phyloP scores from a whole-genome alignment of 164 flowering plant genomes.

The Kalanchoe fedtschenkoi region DNA sequence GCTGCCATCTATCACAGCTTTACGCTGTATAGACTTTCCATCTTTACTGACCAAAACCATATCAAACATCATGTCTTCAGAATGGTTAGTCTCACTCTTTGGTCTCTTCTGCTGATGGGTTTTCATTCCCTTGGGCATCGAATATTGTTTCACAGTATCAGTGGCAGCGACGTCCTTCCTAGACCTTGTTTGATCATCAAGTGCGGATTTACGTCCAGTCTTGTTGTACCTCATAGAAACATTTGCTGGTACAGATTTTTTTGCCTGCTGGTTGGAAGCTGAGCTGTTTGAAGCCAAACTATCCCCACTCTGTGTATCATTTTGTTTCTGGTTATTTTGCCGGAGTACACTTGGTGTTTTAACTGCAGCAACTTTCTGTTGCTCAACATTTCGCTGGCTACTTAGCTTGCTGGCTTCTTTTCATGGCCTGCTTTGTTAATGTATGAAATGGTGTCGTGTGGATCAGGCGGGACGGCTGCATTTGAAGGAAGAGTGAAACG shows the following conservation, averaged over 20 bases:
- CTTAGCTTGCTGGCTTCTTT: too few relatives aligned
- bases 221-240: constrained; percentile 17
- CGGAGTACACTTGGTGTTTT: constrained; percentile 24
- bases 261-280: constrained; percentile 15
- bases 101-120: constrained; percentile 19
- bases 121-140: constrained; percentile 18
- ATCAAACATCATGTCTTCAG: constrained; percentile 9
- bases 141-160: constrained; percentile 17
- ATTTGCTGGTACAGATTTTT: constrained; percentile 14
- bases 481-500: too few relatives aligned
- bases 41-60: constrained; percentile 6
- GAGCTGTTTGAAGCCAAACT: constrained; percentile 13
- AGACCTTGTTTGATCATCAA: constrained; percentile 17
- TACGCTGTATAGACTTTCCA: constrained; percentile 21
- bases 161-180: constrained; percentile 15
- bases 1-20: constrained; percentile 16
- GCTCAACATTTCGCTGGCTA: constrained; percentile 12
- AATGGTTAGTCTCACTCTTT: constrained; percentile 9
- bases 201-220: constrained; percentile 22
- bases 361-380: constrained; percentile 19
- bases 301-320: constrained; percentile 18
- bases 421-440: too few relatives aligned
- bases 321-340: constrained; percentile 55
- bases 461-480: too few relatives aligned
- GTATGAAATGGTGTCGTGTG: too few relatives aligned